Conservation (phyloP, 2,329 filamentous ascomycete species). For the Venturia effusa region DNA sequence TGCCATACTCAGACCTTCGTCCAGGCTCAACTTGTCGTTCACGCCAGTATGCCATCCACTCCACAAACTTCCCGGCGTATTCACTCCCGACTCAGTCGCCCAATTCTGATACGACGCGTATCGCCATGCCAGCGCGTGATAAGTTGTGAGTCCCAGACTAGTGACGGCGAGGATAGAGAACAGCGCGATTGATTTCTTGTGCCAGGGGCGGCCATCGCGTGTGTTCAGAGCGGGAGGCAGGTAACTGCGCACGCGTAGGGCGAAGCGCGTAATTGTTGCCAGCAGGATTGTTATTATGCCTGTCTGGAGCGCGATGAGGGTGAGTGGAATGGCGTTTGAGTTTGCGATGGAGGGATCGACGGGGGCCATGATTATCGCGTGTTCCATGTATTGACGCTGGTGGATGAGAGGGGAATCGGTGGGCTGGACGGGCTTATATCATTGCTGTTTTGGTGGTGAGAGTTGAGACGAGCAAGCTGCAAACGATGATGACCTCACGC, state of each 20-base stretch:
- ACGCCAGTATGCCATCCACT: constrained; percentile 29
- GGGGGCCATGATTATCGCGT: constrained; percentile 21
- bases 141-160: constrained; percentile 35
- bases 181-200: constrained; percentile 22
- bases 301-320: constrained; percentile 22
- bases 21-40: constrained; percentile 19
- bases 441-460: background rate
- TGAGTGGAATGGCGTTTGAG: constrained; percentile 24
- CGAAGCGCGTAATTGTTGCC: constrained; percentile 20
- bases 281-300: constrained; percentile 22
- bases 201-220: constrained; percentile 21
- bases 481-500: background rate
- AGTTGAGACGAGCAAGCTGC: background rate
- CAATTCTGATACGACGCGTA: constrained; percentile 40
- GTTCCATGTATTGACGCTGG: background rate
- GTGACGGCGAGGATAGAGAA: constrained; percentile 36
- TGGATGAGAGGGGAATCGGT: background rate
- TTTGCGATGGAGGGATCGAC: constrained; percentile 21
- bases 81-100: constrained; percentile 32
- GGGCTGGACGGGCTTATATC: background rate
- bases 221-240: constrained; percentile 25
- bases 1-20: constrained; percentile 11
- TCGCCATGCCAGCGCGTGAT: constrained; percentile 34
- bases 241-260: constrained; percentile 21
- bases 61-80: constrained; percentile 31